Base-by-base conservation (phyloP, 1,284 basidiomycete genomes). In the Ceratobasidium sp. region DNA sequence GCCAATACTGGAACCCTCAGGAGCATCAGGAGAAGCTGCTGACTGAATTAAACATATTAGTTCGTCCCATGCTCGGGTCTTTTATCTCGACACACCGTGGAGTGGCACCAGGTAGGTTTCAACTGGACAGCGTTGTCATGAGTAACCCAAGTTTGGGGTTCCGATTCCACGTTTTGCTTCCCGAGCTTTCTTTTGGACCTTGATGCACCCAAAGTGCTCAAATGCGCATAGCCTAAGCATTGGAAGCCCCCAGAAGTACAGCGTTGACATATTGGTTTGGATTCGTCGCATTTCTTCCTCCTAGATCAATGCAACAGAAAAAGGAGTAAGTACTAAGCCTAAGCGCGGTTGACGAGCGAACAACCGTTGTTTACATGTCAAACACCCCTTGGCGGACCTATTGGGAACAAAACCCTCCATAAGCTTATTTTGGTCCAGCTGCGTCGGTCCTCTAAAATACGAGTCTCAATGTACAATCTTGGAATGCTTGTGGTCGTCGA, bases 281-380 rank as follows among this genome's bases (percentile, higher is more conserved):
- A 16, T 34, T 55, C 53, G 30, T 57, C 55, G 18, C 55, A 57
- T 21, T 57, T 57, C 55, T 57, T 57, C 21, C 34, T 39, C 10
- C 55, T 57, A n/a, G 18, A 53, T 23, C n/a, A 50, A 23, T 23
- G n/a, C 18, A 50, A 23, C 5, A 50, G 26, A 23, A 21, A n/a
- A 50, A 23, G 26, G 14, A 14, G 5, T 39, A 39, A 39, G 5
- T 39, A n/a, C n/a, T 39, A 39, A 14, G 36, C 36, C 14, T 14
- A 39, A 39, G 36, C 36, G 5, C 14, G 36, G 36, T 14, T 39
- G 14, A 6, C 5, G 5, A 14, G 14, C 36, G 14, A 39, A 39
- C 14, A 39, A 39, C 36, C 36, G 5, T 39, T 39, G 36, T 39
- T 39, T 39, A 39, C 36, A 39, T 39, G 36, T 39, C 36, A 39